phyloP scores from a whole-genome alignment of 2,329 filamentous ascomycete genomes.

The Fusarium coicis region DNA sequence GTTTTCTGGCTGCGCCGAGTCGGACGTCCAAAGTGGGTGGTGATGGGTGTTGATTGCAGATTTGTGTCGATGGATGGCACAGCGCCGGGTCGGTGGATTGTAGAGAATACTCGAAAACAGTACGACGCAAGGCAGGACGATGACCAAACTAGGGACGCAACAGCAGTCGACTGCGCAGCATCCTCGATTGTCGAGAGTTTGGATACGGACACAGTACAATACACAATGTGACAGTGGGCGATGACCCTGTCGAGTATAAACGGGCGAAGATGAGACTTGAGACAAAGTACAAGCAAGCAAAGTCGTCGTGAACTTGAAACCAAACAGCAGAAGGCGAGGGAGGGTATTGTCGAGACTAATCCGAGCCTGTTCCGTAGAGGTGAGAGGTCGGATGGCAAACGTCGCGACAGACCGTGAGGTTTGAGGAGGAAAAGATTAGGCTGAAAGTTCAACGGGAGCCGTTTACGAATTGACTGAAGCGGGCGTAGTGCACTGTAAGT shows the following conservation, averaged over 20 bases:
- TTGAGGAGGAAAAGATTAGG: constrained; percentile 27
- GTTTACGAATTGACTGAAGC: constrained; percentile 35
- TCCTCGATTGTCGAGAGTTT: constrained; percentile 30
- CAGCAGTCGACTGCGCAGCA: constrained; percentile 32
- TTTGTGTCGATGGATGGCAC: constrained; percentile 13
- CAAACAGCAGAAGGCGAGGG: constrained; percentile 5
- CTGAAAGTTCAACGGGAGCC: constrained; percentile 27
- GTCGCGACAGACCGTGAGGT: constrained; percentile 18
- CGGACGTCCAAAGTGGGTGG: constrained; percentile 9
- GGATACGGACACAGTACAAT: constrained; percentile 15
- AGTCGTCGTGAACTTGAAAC: constrained; percentile 1
- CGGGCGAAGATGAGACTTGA: constrained; percentile 1
- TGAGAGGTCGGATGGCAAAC: constrained; percentile 28
- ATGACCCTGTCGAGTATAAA: constrained; percentile 14
- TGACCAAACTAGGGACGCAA: constrained; percentile 34
- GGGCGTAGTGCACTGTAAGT: constrained; percentile 29
- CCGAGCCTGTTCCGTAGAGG: constrained; percentile 26
- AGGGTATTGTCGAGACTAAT: constrained; percentile 4
- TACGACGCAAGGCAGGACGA: constrained; percentile 14
- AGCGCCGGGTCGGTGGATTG: constrained; percentile 7
- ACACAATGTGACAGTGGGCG: constrained; percentile 28
- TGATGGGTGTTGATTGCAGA: constrained; percentile 5
- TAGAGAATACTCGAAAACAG: constrained; percentile 7
- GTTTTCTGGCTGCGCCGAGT: constrained; percentile 6
- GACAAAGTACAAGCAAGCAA: constrained; percentile 14